These are phyloP conservation scores for Penicillium odoratum DNA, from an alignment of 495 filamentous ascomycete species.

Conservation along the genomic window DNA sequence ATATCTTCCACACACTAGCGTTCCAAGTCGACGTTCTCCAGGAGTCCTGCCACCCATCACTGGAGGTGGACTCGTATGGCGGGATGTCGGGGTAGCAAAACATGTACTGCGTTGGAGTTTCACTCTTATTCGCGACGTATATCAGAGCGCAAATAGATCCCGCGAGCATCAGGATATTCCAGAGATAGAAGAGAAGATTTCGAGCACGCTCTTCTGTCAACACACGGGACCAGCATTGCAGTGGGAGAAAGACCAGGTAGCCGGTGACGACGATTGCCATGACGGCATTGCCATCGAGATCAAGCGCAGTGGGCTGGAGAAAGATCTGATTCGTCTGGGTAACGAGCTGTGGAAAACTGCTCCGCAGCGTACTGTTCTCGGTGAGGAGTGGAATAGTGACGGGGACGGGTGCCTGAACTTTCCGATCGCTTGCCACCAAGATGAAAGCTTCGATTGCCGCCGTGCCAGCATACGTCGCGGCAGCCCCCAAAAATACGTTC, in stretches of 20 bases:
- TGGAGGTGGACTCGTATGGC: conserved; percentile 21
- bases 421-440: conserved; percentile 23
- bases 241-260: conserved; percentile 39
- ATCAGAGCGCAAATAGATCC: conserved; percentile 32
- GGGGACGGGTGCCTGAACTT: conserved; percentile 10
- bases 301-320: conserved; percentile 28
- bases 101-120: conserved; percentile 30
- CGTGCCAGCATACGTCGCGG: conserved; percentile 37
- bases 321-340: conserved; percentile 21
- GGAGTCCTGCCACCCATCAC: conserved; percentile 30
- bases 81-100: conserved; percentile 34
- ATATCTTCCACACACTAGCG: conserved; percentile 31
- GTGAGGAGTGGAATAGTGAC: conserved; percentile 31
- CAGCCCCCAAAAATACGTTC: conserved; percentile 34
- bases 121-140: conserved; percentile 18
- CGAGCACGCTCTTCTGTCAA: conserved; percentile 27
- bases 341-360: conserved; percentile 26
- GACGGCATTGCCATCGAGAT: conserved; percentile 37
- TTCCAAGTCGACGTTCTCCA: conserved; percentile 32
- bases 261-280: conserved; percentile 39
- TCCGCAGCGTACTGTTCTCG: conserved; percentile 17
- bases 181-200: conserved; percentile 30
- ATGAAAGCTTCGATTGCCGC: conserved; percentile 39
- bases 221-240: conserved; percentile 37
- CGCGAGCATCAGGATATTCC: conserved; percentile 36